These are phyloP conservation scores for Beauveria medogensis DNA, from an alignment of 2,329 filamentous ascomycete genomes.

Conservation along the genomic window DNA sequence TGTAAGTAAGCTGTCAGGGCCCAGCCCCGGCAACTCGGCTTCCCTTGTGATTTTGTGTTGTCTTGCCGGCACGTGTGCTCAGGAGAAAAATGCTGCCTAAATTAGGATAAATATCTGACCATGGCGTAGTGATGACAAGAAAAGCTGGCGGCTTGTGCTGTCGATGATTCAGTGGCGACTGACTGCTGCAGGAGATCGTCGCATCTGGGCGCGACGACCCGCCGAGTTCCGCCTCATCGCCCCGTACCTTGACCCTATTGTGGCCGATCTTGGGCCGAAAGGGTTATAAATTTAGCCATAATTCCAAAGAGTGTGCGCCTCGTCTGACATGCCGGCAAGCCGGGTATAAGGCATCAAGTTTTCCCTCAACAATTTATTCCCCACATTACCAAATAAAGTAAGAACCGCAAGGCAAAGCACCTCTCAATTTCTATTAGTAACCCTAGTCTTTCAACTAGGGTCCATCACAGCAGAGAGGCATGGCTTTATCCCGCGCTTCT, in stretches of 20 bases:
- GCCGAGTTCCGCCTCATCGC: background rate
- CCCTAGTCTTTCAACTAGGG: too few relatives aligned
- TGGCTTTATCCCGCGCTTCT: too few relatives aligned
- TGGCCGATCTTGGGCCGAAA: background rate
- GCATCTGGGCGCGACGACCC: background rate
- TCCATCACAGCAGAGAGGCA: too few relatives aligned
- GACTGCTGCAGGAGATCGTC: background rate
- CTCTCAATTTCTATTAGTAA: too few relatives aligned
- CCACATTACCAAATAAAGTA: too few relatives aligned
- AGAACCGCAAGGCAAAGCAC: too few relatives aligned
- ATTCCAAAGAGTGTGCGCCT: background rate
- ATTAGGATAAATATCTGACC: background rate
- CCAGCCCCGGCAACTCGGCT: background rate
- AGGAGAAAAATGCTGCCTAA: background rate
- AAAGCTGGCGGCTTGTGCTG: background rate
- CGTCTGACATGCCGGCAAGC: background rate
- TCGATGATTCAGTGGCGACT: background rate
- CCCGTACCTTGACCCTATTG: background rate
- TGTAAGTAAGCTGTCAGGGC: background rate
- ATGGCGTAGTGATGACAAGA: background rate
- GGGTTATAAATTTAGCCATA: background rate
- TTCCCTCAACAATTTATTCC: too few relatives aligned
- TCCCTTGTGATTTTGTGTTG: background rate
- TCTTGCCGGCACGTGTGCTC: background rate
- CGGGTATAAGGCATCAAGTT: too few relatives aligned